These are phyloP conservation scores for Diutina ranongensis DNA, from an alignment of 1,139 yeast genomes.

Conservation along the genomic window DNA sequence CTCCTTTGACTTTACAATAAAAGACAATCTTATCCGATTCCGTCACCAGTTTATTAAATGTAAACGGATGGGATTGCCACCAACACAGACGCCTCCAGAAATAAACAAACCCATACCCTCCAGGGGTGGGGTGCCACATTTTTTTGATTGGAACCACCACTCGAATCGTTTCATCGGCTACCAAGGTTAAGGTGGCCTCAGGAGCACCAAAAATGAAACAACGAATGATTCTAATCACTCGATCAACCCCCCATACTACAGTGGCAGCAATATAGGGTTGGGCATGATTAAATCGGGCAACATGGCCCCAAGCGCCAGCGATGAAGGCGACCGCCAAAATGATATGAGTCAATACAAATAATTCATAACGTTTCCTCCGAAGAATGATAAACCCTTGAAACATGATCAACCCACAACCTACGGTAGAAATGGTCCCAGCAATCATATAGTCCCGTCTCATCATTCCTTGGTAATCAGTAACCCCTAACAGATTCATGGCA, in stretches of 20 bases:
- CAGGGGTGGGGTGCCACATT: constrained; percentile 31
- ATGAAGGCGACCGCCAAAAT: constrained; percentile 44
- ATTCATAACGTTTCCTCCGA: constrained; percentile 50
- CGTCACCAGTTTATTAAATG: constrained; percentile 24
- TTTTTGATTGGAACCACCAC: not conserved
- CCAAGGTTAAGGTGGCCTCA: not conserved
- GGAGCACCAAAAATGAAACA: not conserved
- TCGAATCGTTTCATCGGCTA: not conserved
- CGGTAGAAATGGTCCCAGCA: not conserved
- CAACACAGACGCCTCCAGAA: constrained; percentile 32
- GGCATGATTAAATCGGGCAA: constrained; percentile 10
- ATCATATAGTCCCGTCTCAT: not conserved
- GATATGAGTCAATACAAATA: constrained; percentile 50
- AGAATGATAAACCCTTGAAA: constrained; percentile 21
- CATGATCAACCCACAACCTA: not conserved
- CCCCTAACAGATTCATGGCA: not conserved
- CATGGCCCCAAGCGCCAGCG: constrained; percentile 51
- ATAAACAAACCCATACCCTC: constrained; percentile 41
- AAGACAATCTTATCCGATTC: constrained; percentile 14
- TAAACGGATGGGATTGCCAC: constrained; percentile 53
- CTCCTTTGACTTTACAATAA: constrained; percentile 18
- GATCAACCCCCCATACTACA: not conserved
- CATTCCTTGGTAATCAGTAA: not conserved
- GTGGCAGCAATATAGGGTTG: not conserved
- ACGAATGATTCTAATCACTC: not conserved